Conservation (phyloP, 139 green algal species). For the Penium margaritaceum region DNA sequence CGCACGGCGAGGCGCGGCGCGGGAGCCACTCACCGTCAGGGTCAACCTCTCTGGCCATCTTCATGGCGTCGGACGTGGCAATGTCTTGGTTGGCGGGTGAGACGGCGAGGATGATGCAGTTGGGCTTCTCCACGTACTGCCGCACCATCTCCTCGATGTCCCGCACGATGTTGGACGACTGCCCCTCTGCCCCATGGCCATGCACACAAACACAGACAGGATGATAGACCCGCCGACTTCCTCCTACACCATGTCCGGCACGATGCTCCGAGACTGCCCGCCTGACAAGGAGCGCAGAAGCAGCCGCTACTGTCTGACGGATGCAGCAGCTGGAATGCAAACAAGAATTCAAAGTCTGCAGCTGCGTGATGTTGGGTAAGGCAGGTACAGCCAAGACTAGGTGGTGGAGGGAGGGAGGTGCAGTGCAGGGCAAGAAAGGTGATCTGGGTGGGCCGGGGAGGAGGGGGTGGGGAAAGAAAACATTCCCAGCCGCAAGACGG, state of each 20-base stretch:
- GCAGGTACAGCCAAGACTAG: no score
- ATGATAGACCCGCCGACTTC: no score
- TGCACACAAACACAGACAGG: neutral
- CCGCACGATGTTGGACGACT: slow-evolving; percentile 65
- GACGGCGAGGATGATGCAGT: slow-evolving; percentile 47
- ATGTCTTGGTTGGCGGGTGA: slow-evolving; percentile 53
- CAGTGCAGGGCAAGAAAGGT: neutral
- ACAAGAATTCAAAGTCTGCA: no score
- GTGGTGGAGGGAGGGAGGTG: no score
- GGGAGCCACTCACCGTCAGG: slow-evolving; percentile 17
- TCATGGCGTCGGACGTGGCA: slow-evolving; percentile 46
- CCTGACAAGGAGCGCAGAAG: no score
- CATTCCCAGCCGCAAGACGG: neutral
- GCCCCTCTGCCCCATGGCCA: slow-evolving; percentile 36
- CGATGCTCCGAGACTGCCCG: no score
- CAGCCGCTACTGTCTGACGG: no score
- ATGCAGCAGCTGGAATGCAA: no score
- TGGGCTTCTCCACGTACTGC: slow-evolving; percentile 41
- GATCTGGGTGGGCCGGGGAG: neutral
- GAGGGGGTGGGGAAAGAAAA: neutral
- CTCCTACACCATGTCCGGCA: no score
- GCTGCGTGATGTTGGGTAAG: no score
- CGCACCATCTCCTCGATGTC: slow-evolving; percentile 89
- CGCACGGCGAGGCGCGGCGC: no score
- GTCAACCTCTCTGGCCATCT: slow-evolving; percentile 45